Conservation (phyloP, 1,284 basidiomycete species). For the Trichosporon sp. region DNA sequence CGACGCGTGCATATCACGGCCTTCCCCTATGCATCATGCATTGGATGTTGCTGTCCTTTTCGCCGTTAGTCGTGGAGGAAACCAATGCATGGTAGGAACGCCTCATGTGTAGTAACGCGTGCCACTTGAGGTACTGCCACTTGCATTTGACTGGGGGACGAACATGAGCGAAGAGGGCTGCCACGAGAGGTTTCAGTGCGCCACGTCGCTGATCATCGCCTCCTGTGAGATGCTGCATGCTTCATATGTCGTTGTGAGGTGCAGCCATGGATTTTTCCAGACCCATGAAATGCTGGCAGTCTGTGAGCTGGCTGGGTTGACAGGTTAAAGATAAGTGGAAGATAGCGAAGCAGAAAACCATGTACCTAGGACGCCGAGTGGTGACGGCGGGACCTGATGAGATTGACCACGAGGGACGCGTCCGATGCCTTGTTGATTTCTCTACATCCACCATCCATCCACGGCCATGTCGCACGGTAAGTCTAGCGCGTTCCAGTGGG, state of each 20-base stretch:
- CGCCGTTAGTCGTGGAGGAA: not conserved
- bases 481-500: not conserved
- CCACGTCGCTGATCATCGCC: not conserved
- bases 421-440: not conserved
- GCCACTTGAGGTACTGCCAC: not conserved
- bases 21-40: not conserved
- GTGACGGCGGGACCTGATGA: not conserved
- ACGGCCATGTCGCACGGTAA: slow-evolving; percentile 8
- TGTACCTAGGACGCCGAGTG: not conserved
- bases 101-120: not conserved
- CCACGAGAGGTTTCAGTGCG: not conserved
- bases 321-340: not conserved
- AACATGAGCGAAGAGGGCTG: not conserved
- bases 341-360: not conserved
- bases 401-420: not conserved
- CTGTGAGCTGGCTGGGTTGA: not conserved
- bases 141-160: not conserved
- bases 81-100: not conserved
- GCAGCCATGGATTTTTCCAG: no score
- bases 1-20: not conserved
- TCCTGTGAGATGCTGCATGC: not conserved
- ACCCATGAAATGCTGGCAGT: not conserved
- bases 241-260: no score
- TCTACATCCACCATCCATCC: slow-evolving; percentile 7
- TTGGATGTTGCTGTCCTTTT: not conserved